These are phyloP conservation scores for Cenchrus fungigraminus DNA, from an alignment of 176 grass and related monocot genomes.

Conservation along the genomic window DNA sequence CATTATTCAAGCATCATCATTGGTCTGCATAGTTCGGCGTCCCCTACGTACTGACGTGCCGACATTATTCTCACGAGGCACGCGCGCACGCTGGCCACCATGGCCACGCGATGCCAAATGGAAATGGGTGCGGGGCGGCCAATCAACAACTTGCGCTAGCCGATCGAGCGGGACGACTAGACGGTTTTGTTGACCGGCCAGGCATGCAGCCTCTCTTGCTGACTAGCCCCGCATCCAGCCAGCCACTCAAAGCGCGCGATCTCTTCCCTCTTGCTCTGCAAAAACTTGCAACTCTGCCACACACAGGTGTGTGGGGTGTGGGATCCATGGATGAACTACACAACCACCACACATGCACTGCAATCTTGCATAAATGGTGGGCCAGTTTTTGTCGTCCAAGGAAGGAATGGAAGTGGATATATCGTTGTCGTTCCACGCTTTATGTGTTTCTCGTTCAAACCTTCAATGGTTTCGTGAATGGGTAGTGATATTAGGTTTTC, in stretches of 20 bases:
- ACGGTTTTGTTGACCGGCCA: slow-evolving; percentile 21
- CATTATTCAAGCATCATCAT: too few species aligned
- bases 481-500: too few species aligned
- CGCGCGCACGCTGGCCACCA: too few species aligned
- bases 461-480: too few species aligned
- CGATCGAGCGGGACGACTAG: not conserved
- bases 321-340: too few species aligned
- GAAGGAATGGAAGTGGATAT: not conserved
- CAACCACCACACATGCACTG: not conserved
- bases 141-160: not conserved
- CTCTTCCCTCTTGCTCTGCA: not conserved
- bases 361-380: not conserved
- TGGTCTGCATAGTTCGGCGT: too few species aligned
- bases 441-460: not conserved
- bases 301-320: too few species aligned
- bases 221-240: not conserved
- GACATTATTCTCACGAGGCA: not conserved
- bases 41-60: not conserved
- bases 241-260: not conserved
- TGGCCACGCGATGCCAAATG: not conserved
- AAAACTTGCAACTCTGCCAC: not conserved
- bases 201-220: not conserved
- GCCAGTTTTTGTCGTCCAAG: too few species aligned
- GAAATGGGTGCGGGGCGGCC: not conserved
- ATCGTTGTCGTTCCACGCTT: not conserved